phyloP scores from a whole-genome alignment of 2,329 filamentous ascomycete species.

The Aschersonia sp. region DNA sequence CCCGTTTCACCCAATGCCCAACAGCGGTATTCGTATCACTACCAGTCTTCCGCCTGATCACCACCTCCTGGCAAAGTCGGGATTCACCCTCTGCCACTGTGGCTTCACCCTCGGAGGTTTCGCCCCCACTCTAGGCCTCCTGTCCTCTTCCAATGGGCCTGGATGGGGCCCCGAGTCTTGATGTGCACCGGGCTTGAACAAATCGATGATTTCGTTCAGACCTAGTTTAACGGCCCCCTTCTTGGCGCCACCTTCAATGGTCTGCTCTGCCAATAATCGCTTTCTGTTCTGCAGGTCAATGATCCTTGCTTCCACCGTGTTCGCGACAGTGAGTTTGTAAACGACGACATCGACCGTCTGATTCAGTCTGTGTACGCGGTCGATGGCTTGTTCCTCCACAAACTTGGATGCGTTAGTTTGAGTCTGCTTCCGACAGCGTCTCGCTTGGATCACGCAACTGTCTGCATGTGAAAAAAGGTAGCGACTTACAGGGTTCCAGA shows the following conservation, averaged over 20 bases:
- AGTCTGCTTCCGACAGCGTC: too few species aligned
- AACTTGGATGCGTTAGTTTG: conserved; percentile 39
- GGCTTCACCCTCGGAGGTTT: conserved; percentile 14
- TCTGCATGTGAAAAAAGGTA: background rate
- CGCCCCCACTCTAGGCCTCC: conserved; percentile 3
- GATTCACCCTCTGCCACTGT: conserved; percentile 18
- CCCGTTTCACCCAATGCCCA: too few species aligned
- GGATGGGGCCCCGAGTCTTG: conserved; percentile 3
- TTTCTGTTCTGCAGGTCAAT: conserved; percentile 92
- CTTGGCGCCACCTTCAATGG: conserved; percentile 69
- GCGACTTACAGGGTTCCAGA: conserved; percentile 77
- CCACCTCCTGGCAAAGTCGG: conserved; percentile 28
- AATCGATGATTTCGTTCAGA: conserved; percentile 81
- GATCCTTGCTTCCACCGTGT: conserved; percentile 86
- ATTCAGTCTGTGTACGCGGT: conserved; percentile 94
- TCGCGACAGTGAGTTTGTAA: conserved; percentile 79
- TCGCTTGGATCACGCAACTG: too few species aligned
- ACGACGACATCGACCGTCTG: conserved; percentile 91
- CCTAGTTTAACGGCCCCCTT: conserved; percentile 68
- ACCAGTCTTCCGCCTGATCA: conserved; percentile 6
- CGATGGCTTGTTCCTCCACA: conserved; percentile 96
- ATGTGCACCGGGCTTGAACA: conserved; percentile 58
- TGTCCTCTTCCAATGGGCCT: conserved; percentile 3
- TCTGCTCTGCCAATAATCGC: conserved; percentile 75
- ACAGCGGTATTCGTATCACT: too few species aligned